phyloP scores from a whole-genome alignment of 495 filamentous ascomycete genomes.

The Pseudotulostoma volvatum region DNA sequence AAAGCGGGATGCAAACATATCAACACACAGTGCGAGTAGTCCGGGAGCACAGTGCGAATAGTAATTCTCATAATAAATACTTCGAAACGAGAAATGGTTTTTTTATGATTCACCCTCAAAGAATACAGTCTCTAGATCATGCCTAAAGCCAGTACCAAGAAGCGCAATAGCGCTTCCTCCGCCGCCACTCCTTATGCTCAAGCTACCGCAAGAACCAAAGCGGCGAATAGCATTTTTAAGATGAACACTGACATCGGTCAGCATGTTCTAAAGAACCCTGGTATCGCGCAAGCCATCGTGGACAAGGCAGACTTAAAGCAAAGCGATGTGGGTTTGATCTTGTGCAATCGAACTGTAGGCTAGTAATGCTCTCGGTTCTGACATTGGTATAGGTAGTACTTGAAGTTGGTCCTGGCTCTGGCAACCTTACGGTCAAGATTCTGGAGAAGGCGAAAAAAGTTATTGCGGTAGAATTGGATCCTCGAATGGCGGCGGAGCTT shows the following conservation, averaged over 20 bases:
- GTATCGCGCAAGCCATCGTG: conserved; percentile 6
- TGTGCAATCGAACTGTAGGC: no score
- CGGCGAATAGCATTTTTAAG: conserved; percentile 6
- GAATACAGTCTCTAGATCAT: background rate
- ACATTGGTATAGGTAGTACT: no score
- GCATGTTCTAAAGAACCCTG: conserved; percentile 6
- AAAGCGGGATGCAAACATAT: no score
- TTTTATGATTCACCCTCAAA: no score
- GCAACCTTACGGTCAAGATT: conserved; percentile 5
- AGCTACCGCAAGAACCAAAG: conserved; percentile 1
- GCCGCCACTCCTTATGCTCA: conserved; percentile 3
- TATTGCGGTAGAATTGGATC: conserved; percentile 5
- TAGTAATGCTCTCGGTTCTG: no score
- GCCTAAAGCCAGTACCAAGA: conserved; percentile 3
- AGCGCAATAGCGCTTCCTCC: conserved; percentile 3
- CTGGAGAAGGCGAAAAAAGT: conserved; percentile 6
- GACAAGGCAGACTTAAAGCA: conserved; percentile 7
- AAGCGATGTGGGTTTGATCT: conserved; percentile 4
- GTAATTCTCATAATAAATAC: no score
- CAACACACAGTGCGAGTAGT: no score
- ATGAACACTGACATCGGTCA: conserved; percentile 6
- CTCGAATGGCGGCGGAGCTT: conserved; percentile 7
- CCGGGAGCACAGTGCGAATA: no score
- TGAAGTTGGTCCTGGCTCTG: conserved; percentile 7
- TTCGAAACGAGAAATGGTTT: no score